Base-by-base conservation (phyloP, 2,329 filamentous ascomycete genomes). In the Ambrosiella cleistominuta region DNA sequence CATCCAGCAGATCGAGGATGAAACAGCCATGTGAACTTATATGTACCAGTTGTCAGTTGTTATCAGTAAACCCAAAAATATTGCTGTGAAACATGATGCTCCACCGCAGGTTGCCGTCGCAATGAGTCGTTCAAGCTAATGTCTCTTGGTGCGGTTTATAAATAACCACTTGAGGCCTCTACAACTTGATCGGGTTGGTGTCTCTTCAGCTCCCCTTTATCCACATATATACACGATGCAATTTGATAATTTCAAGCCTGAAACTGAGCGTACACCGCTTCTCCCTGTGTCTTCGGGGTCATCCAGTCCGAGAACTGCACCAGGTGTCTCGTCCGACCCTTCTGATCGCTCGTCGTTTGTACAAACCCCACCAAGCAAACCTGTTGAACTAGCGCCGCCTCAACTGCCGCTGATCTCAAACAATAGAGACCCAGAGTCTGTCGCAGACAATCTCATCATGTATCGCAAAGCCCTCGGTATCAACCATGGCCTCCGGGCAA, bases 391-490 rank as follows among this genome's bases (percentile, higher is more conserved):
- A 3, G 36, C n/a, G 35, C 51, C 51, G 6, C 44, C 44, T 2
- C 13, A 8, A 8, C 17, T 56, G 3, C 54, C 54, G 8, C 54
- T 27, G 7, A 45, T 57, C n/a, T 53, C 13, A 11, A 36, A 52
- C n/a, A 57, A 15, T 19, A 17, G 19, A 39, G 35, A 36, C 36
- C 35, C 56, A 15, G 6, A 38, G 12, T 51, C 15, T 7, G 13
- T 53, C 17, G 39, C 36, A n/a, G 38, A 51, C 9, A 52, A 42
- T 17, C 40, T 56, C 15, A 57, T 37, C 37, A 57, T 58, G 37
- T 55, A 59, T 47, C 56, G 56, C 49, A 44, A 39, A 15, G 56
- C 56, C 15, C 56, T 58, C 39, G 56, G 56, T n/a, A 58, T 58
- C 38, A 58, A 58, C 49, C 39, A 40, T 7, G 38, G 17, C 6